Base-by-base conservation (phyloP, 192 early-diverging fungal genomes). In the Dimargaris cristalligena region DNA sequence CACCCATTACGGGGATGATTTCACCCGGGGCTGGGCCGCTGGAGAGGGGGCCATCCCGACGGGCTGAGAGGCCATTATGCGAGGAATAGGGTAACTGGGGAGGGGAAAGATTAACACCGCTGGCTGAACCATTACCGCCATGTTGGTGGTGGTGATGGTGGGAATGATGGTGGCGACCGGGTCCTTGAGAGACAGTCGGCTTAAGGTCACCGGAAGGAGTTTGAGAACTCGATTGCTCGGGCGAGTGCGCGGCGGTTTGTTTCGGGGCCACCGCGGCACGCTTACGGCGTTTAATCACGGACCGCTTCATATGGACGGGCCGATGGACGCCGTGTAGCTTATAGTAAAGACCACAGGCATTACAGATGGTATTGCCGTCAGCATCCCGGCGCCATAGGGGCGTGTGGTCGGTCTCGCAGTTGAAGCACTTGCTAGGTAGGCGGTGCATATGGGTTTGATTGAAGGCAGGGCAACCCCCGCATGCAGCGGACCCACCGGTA, bases 291-390 rank as follows among this genome's bases (percentile, higher is more conserved):
- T 82, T 81, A 60, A 88, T 85, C 11, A 82, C 77, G 4, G 75
- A 66, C 20, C 80, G 71, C 62, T 84, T 81, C 74, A 88, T 75
- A 8, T 75, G 79, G 45, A 84, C 72, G 32, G 91, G 91, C 29
- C 91, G 76, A 32, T 82, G 71, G 30, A 75, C 67, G 68, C 74
- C 77, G 68, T 94, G 87, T 34, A 90, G 78, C 60, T 84, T 87
- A 66, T 75, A 91, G 68, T 94, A 92, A 34, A 94, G 71, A 1
- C 92, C 93, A 67, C 91, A 94, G 20, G 90, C 90, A 67, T 94
- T 94, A 72, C 91, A 94, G 46, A 89, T 81, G 44, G 78, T 65
- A 28, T 86, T 77, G 52, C 84, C 85, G 3, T 69, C 65, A 28
- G 65, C 67, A 64, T 86, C 83, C 44, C 87, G 73, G 58, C 87